Evolutionary conservation across 2,329 filamentous ascomycete genomes (phyloP).

Genomic region (Elsinoe arachidis): DNA sequence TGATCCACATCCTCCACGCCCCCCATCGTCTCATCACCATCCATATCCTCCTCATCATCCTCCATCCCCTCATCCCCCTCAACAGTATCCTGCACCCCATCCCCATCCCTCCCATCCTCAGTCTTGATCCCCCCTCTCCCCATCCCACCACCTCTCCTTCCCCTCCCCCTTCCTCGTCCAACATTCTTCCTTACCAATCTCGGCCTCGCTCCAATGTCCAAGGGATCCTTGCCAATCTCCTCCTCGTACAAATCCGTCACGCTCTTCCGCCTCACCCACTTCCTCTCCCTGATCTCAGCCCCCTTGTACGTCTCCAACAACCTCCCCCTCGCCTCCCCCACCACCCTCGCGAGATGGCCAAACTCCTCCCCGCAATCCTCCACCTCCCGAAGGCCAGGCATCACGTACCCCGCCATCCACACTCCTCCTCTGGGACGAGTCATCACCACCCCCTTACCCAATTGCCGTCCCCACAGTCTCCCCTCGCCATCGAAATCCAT

Average conservation of each 20-base stretch:
- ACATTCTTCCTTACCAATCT: conserved; percentile 12
- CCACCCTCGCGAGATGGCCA: not conserved
- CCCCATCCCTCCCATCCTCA: conserved; percentile 3
- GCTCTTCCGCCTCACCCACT: conserved; percentile 4
- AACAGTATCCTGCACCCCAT: conserved; percentile 13
- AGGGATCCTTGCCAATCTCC: conserved; percentile 5
- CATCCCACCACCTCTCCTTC: conserved; percentile 11
- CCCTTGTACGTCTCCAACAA: conserved; percentile 3
- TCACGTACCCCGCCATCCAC: conserved; percentile 8
- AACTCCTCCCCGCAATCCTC: conserved; percentile 10
- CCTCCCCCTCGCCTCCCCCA: conserved; percentile 1
- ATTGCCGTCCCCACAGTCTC: not conserved
- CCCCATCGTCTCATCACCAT: conserved; percentile 19
- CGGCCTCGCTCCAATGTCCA: conserved; percentile 8
- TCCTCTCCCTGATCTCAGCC: not conserved
- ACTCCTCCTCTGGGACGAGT: not conserved
- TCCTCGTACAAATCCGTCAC: conserved; percentile 7
- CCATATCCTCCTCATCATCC: conserved; percentile 15
- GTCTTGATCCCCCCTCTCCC: not conserved
- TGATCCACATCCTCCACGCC: conserved; percentile 22
- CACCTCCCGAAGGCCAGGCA: conserved; percentile 22
- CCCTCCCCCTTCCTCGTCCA: conserved; percentile 13
- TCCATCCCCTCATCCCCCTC: conserved; percentile 15
- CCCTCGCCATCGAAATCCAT: conserved; percentile 8
- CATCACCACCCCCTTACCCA: conserved; percentile 5